Base-by-base conservation (phyloP, 805 yeast species). In the Yarrowia sp. region DNA sequence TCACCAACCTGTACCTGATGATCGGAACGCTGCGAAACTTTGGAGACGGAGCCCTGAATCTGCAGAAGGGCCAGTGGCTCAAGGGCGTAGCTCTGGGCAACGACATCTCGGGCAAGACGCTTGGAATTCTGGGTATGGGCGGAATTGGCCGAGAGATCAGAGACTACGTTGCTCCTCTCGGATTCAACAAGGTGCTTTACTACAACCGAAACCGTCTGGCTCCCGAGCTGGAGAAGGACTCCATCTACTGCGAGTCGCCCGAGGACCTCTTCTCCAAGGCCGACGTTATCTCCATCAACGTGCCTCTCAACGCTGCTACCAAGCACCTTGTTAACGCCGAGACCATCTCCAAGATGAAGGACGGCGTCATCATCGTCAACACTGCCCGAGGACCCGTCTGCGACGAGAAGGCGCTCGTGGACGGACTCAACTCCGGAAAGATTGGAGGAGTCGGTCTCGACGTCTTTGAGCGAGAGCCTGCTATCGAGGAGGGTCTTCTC, bases 71-170 rank as follows among this genome's bases (percentile, higher is more conserved):
- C 42, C 70, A 76, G 42, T 83, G 84, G 82, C 65, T 71, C 47
- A 78, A 73, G 10, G 79, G 76, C 3, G 75, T 76, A 2, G 74
- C 75, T 2, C 66, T 77, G 19, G 86, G 85, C 29, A 73, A 71
- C 56, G 81, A 78, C 62, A 85, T 85, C 31, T 77, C 77, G 63
- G 80, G 80, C 27, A 78, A 78, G 67, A 76, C 76, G 5, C 77
- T 84, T 18, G 88, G 87, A 4, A 81, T 84, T 61, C 72, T 83
- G 36, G 88, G 88, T 2, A 75, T 84, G 78, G 88, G 88, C 6
- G 86, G 86, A 7, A 82, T 84, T 70, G 88, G 87, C 56, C 76
- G 82, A 27, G 79, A 81, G 10, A 76, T 83, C 62, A 78, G 84
- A 33, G 82, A 81, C 68, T 76, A 84, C 66, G 74, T 78, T 62